phyloP scores from a whole-genome alignment of 371 early-diverging fungal genomes.

The Lichtheimia ornata region DNA sequence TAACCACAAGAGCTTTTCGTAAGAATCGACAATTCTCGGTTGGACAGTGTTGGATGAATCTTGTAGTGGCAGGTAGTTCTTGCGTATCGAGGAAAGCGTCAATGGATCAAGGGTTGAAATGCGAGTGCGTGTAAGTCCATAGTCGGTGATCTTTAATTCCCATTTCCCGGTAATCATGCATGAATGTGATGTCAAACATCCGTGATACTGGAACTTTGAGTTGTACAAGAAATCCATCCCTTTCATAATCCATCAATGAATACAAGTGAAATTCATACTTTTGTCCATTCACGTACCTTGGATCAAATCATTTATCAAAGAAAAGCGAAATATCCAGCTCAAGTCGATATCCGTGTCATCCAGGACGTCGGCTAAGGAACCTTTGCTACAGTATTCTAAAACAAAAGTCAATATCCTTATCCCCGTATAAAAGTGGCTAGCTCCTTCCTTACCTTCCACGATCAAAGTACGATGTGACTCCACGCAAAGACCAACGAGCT shows the following conservation, averaged over 20 bases:
- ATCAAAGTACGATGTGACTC: slow-evolving; percentile 46
- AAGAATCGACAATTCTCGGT: background rate
- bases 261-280: background rate
- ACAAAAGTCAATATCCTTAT: background rate
- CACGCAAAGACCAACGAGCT: slow-evolving; percentile 45
- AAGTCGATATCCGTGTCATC: slow-evolving; percentile 49
- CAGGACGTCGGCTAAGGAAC: slow-evolving; percentile 40
- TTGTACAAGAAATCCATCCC: slow-evolving; percentile 55
- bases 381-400: slow-evolving; percentile 49
- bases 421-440: background rate
- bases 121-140: slow-evolving; percentile 39
- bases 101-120: slow-evolving; percentile 24
- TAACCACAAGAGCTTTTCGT: slow-evolving; percentile 35
- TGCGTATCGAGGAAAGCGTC: slow-evolving; percentile 12
- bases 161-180: slow-evolving; percentile 52
- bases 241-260: background rate
- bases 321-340: slow-evolving; percentile 55
- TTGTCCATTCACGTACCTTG: slow-evolving; percentile 18
- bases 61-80: slow-evolving; percentile 6
- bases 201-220: slow-evolving; percentile 48
- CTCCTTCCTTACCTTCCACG: slow-evolving; percentile 32
- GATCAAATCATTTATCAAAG: slow-evolving; percentile 51
- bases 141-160: slow-evolving; percentile 57
- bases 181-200: slow-evolving; percentile 43
- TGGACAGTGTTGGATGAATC: slow-evolving; percentile 1